These are phyloP conservation scores for Pelargonium citronellum DNA, from an alignment of 441 rosid species.

Conservation along the genomic window DNA sequence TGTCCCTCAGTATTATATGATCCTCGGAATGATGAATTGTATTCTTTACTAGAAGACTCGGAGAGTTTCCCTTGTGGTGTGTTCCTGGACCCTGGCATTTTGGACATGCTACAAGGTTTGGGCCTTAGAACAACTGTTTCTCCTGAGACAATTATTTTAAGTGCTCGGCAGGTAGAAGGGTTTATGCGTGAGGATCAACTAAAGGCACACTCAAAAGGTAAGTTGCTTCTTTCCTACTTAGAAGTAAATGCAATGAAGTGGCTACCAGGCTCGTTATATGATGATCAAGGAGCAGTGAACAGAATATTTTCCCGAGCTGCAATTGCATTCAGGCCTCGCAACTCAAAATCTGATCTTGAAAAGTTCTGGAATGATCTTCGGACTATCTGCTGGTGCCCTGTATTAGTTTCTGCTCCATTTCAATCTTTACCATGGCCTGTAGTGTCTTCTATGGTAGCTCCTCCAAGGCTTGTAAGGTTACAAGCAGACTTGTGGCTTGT, in stretches of 20 bases:
- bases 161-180: constrained; percentile 79
- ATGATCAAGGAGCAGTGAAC: constrained; percentile 62
- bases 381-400: constrained; percentile 98
- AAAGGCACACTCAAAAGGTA: constrained; percentile 72
- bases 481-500: constrained; percentile 88
- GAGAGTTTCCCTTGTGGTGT: constrained; percentile 70
- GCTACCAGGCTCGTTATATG: constrained; percentile 62
- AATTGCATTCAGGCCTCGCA: constrained; percentile 75
- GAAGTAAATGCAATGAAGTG: constrained; percentile 93
- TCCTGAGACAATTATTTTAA: constrained; percentile 73
- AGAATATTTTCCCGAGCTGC: constrained; percentile 82
- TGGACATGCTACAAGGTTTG: constrained; percentile 87
- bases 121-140: constrained; percentile 82
- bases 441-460: constrained; percentile 83
- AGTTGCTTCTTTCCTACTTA: constrained; percentile 81
- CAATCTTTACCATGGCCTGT: constrained; percentile 85
- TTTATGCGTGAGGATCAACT: constrained; percentile 63
- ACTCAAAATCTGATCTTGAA: constrained; percentile 68
- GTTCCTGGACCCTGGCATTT: constrained; percentile 57
- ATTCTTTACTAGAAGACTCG: constrained; percentile 76
- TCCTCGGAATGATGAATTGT: constrained; percentile 89
- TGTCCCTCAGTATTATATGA: constrained; percentile 71
- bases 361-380: constrained; percentile 88
- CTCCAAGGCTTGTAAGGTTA: constrained; percentile 90
- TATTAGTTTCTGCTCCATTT: constrained; percentile 81